Percentiles rank a stretch among this genome's conserved stretches.
Conservation (phyloP, 176 grass and related monocot genomes). For the Zoysia pacifica region DNA sequence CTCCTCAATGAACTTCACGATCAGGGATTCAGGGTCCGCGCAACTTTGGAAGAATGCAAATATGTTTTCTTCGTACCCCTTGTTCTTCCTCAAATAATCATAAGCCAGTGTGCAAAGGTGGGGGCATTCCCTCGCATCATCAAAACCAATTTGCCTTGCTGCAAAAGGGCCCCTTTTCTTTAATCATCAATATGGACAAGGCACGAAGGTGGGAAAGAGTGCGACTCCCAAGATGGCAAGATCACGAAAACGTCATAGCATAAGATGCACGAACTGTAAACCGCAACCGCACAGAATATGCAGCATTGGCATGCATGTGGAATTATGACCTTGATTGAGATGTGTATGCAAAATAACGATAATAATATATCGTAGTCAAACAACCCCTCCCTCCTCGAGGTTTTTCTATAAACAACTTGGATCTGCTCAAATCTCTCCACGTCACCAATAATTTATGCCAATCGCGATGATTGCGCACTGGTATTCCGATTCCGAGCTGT, state of each 20-base stretch:
- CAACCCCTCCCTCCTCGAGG: not conserved
- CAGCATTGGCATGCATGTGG: conserved; percentile 5
- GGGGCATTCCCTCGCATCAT: conserved; percentile 61
- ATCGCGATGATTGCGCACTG: conserved; percentile 25
- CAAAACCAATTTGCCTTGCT: conserved; percentile 88
- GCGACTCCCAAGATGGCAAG: not conserved
- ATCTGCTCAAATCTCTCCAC: conserved; percentile 30
- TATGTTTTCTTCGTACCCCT: conserved; percentile 73
- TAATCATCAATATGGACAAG: not conserved
- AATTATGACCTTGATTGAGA: conserved; percentile 25
- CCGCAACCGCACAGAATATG: not conserved
- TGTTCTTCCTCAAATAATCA: conserved; percentile 73
- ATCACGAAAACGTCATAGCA: conserved; percentile 12
- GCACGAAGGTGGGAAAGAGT: conserved; percentile 1
- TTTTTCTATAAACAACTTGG: conserved; percentile 29
- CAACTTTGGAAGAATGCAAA: conserved; percentile 68
- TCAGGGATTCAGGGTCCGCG: conserved; percentile 47
- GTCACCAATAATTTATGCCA: not conserved
- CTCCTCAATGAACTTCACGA: conserved; percentile 75
- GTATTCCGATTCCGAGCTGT: conserved; percentile 6
- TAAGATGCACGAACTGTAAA: conserved; percentile 4
- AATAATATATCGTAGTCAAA: not conserved
- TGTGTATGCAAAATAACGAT: conserved; percentile 15
- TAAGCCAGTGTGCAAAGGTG: conserved; percentile 74
- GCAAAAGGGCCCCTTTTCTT: conserved; percentile 5